phyloP scores from a whole-genome alignment of 768 basidiomycete genomes.

The Boletus rex-veris region DNA sequence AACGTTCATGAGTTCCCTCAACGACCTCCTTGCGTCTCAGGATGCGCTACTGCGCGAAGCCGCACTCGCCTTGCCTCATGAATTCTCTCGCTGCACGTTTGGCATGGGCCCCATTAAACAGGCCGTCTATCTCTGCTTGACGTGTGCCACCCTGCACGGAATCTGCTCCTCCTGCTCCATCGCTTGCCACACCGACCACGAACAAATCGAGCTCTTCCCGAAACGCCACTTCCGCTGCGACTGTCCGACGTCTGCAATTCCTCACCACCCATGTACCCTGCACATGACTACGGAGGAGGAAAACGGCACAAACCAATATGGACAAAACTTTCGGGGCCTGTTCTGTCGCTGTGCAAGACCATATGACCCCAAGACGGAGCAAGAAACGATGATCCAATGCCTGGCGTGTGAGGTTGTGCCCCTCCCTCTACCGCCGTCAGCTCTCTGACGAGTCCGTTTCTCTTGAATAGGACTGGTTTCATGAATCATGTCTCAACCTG shows the following conservation, averaged over 20 bases:
- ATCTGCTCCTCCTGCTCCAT: slow-evolving; percentile 83
- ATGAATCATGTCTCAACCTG: slow-evolving; percentile 84
- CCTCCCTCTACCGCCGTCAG: too few relatives aligned
- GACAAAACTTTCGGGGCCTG: slow-evolving; percentile 64
- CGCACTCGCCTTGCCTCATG: slow-evolving; percentile 52
- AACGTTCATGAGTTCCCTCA: slow-evolving; percentile 36
- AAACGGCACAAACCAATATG: slow-evolving; percentile 63
- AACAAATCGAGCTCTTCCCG: slow-evolving; percentile 84
- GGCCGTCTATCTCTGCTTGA: slow-evolving; percentile 77
- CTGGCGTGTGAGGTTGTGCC: slow-evolving; percentile 69
- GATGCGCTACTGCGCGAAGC: slow-evolving; percentile 33
- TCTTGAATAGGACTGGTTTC: slow-evolving; percentile 74
- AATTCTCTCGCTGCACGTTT: slow-evolving; percentile 67
- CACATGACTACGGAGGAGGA: slow-evolving; percentile 50
- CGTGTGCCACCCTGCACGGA: slow-evolving; percentile 65
- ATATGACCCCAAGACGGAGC: slow-evolving; percentile 71
- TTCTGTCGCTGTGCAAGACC: slow-evolving; percentile 75
- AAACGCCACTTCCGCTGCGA: slow-evolving; percentile 83
- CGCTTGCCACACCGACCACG: slow-evolving; percentile 83
- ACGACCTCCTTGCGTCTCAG: slow-evolving; percentile 26
- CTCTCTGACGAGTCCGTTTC: slow-evolving; percentile 1
- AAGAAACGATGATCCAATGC: slow-evolving; percentile 88
- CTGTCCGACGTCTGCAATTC: slow-evolving; percentile 66
- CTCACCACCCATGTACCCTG: slow-evolving; percentile 56
- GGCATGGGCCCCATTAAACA: slow-evolving; percentile 61